A percentile compares a stretch with the other conserved stretches of the same genome.
Evolutionary conservation across 2,329 filamentous ascomycete genomes (phyloP).

Genomic region (Alternaria sp.): DNA sequence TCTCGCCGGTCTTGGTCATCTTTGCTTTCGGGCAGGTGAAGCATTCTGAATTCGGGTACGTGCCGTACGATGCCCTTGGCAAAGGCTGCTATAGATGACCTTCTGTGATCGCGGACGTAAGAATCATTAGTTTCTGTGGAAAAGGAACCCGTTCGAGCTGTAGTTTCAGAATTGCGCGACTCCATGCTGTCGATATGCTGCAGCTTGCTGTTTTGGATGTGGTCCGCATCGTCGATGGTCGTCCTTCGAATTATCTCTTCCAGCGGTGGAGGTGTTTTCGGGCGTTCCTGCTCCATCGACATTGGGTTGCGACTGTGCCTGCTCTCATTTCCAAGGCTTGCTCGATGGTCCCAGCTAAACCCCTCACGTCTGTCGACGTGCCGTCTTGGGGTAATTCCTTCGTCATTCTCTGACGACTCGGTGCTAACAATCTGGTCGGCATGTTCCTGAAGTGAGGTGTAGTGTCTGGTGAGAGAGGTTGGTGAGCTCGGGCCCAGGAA

Average conservation of each 20-base stretch:
- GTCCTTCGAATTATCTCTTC: slow-evolving; percentile 25
- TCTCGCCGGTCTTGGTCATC: not conserved
- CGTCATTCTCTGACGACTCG: not conserved
- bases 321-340: slow-evolving; percentile 7
- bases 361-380: slow-evolving; percentile 32
- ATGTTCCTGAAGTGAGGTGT: slow-evolving; percentile 36
- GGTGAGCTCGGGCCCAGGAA: slow-evolving; percentile 1
- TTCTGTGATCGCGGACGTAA: slow-evolving; percentile 15
- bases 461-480: slow-evolving; percentile 21
- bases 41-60: slow-evolving; percentile 32
- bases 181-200: slow-evolving; percentile 18
- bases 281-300: slow-evolving; percentile 14
- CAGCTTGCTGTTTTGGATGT: slow-evolving; percentile 14
- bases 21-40: slow-evolving; percentile 9
- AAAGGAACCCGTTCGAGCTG: not conserved
- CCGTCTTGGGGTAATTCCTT: slow-evolving; percentile 16
- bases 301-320: slow-evolving; percentile 16
- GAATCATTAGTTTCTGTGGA: slow-evolving; percentile 2
- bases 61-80: slow-evolving; percentile 28
- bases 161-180: slow-evolving; percentile 12
- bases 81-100: slow-evolving; percentile 34
- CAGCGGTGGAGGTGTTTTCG: slow-evolving; percentile 25
- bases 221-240: slow-evolving; percentile 15
- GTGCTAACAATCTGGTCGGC: slow-evolving; percentile 18
- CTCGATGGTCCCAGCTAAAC: slow-evolving; percentile 29